Percentiles rank a stretch among this genome's conserved stretches.
These are phyloP conservation scores for Tricholoma hemisulphureum DNA, from an alignment of 768 basidiomycete genomes.

Conservation along the genomic window DNA sequence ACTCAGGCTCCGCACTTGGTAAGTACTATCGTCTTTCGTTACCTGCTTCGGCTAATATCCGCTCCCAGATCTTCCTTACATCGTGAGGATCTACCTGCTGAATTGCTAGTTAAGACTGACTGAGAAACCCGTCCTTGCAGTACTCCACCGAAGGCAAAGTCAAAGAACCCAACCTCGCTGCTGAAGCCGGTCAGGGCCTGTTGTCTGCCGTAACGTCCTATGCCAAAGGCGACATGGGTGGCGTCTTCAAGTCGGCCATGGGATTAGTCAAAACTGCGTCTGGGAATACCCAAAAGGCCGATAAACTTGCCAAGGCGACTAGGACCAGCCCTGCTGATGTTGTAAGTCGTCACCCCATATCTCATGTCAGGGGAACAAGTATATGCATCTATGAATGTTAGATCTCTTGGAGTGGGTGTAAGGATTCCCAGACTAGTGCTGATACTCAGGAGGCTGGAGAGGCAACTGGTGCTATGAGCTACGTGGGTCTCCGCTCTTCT, in stretches of 20 bases:
- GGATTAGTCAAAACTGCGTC: conserved; percentile 75
- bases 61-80: conserved; percentile 63
- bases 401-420: conserved; percentile 87
- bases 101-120: background rate
- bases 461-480: conserved; percentile 80
- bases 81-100: conserved; percentile 37
- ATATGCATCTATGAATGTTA: conserved; percentile 24
- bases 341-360: conserved; percentile 42
- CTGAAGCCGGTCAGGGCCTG: conserved; percentile 85
- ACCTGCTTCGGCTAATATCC: background rate
- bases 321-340: conserved; percentile 84
- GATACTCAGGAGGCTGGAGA: conserved; percentile 66
- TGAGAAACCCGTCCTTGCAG: conserved; percentile 29
- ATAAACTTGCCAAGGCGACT: conserved; percentile 55
- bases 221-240: conserved; percentile 74
- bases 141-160: conserved; percentile 95
- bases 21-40: conserved; percentile 15
- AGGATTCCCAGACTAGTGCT: conserved; percentile 80
- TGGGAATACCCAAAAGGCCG: conserved; percentile 62
- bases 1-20: conserved; percentile 89
- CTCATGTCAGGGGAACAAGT: background rate
- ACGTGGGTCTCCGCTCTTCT: conserved; percentile 40
- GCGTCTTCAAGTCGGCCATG: conserved; percentile 71
- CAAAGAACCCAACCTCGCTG: conserved; percentile 88
- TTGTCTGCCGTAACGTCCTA: conserved; percentile 78